A percentile compares a stretch with the other conserved stretches of the same genome.
Evolutionary conservation across 78 protist species (phyloP).

Genomic region (Dictyostelium discoideum): DNA sequence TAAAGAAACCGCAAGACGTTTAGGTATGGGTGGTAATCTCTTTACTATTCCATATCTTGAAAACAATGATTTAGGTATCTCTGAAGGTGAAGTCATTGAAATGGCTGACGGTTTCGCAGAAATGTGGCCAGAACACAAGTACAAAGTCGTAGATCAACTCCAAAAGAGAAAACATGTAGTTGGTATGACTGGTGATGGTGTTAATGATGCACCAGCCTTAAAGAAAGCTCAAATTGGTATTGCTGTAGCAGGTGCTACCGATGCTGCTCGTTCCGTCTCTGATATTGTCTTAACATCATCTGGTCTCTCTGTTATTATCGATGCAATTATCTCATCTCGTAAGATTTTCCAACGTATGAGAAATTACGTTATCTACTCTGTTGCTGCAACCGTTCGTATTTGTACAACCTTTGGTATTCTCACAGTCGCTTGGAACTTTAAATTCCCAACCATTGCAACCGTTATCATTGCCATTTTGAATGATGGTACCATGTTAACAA

Average conservation of each 20-base stretch:
- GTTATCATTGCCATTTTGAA: slow-evolving; percentile 90
- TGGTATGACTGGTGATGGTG: slow-evolving; percentile 99
- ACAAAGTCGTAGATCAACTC: slow-evolving; percentile 89
- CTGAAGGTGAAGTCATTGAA: slow-evolving; percentile 77
- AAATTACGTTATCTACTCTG: slow-evolving; percentile 86
- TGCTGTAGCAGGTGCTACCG: slow-evolving; percentile 95
- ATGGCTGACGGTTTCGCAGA: slow-evolving; percentile 92
- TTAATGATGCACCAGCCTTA: slow-evolving; percentile 99
- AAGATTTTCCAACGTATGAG: slow-evolving; percentile 93
- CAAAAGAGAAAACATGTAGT: slow-evolving; percentile 85
- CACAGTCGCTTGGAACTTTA: slow-evolving; percentile 72
- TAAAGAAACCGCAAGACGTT: slow-evolving; percentile 87
- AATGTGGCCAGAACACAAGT: slow-evolving; percentile 96
- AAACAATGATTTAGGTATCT: slow-evolving; percentile 54
- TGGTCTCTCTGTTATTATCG: slow-evolving; percentile 92
- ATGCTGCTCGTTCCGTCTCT: slow-evolving; percentile 94
- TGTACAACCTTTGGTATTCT: slow-evolving; percentile 85
- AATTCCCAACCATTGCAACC: slow-evolving; percentile 89
- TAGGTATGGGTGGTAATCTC: slow-evolving; percentile 87
- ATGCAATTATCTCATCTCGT: slow-evolving; percentile 86
- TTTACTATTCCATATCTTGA: slow-evolving; percentile 75
- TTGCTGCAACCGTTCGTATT: slow-evolving; percentile 83
- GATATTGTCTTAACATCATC: slow-evolving; percentile 91
- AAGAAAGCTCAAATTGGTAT: slow-evolving; percentile 97
- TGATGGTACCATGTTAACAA: slow-evolving; percentile 91